phyloP scores from a whole-genome alignment of 2,329 filamentous ascomycete species.

The Aspergillus tubingensis region DNA sequence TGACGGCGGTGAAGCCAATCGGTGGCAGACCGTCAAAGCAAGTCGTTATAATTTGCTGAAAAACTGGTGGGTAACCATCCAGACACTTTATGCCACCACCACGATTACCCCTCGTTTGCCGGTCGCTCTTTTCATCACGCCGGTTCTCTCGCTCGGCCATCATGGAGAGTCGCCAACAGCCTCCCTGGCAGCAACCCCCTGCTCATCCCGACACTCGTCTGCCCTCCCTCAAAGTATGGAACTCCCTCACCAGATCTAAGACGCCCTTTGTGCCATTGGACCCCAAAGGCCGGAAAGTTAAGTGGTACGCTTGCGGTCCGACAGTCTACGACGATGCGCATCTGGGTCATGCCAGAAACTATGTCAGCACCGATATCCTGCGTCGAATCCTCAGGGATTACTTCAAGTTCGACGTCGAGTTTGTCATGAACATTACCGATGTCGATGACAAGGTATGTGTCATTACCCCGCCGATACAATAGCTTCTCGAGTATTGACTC shows the following conservation, averaged over 20 bases:
- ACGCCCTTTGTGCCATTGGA: conserved; percentile 74
- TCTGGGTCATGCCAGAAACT: conserved; percentile 82
- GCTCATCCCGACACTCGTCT: conserved; percentile 36
- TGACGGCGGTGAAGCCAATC: conserved; percentile 1
- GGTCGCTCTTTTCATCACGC: not conserved
- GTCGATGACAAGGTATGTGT: conserved; percentile 68
- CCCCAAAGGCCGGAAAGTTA: conserved; percentile 65
- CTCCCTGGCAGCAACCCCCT: conserved; percentile 47
- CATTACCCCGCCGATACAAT: not conserved
- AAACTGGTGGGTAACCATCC: too few relatives aligned
- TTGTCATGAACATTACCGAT: conserved; percentile 93
- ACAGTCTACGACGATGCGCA: conserved; percentile 83
- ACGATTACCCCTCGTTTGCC: conserved; percentile 4
- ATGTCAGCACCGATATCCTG: conserved; percentile 87
- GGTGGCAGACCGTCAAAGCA: not conserved
- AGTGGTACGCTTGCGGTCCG: conserved; percentile 88
- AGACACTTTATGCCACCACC: conserved; percentile 3
- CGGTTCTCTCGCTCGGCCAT: conserved; percentile 5
- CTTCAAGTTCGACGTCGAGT: conserved; percentile 78
- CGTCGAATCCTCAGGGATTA: conserved; percentile 79
- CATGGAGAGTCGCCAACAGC: conserved; percentile 42
- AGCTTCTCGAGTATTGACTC: conserved; percentile 7
- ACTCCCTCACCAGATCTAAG: conserved; percentile 74
- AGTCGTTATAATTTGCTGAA: not conserved
- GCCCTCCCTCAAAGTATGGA: conserved; percentile 72